phyloP scores from a whole-genome alignment of 768 basidiomycete species.

The Glaciozyma antarctica region DNA sequence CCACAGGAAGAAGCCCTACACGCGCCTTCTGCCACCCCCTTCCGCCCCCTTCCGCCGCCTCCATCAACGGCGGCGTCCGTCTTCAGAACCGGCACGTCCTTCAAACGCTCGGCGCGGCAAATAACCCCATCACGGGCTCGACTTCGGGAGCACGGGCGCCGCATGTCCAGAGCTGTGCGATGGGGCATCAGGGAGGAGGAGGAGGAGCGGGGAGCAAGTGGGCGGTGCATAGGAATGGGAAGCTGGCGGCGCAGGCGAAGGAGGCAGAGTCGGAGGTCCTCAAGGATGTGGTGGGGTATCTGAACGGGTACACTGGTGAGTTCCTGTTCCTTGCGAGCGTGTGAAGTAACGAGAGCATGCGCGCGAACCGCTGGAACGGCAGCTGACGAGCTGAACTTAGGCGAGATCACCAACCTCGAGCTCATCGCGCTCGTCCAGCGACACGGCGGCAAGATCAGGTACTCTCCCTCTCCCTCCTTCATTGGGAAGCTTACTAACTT shows the following conservation, averaged over 20 bases:
- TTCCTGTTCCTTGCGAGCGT: conserved; percentile 41
- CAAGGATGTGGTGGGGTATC: conserved; percentile 31
- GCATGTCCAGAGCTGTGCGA: conserved; percentile 53
- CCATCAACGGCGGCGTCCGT: too few relatives aligned
- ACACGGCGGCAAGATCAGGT: conserved; percentile 62
- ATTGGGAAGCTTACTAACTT: neutral
- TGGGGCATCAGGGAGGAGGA: conserved; percentile 61
- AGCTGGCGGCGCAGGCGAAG: conserved; percentile 47
- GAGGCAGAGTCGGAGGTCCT: conserved; percentile 36
- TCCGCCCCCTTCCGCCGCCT: too few relatives aligned
- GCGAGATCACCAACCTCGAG: conserved; percentile 65
- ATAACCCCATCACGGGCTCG: neutral
- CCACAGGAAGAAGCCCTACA: too few relatives aligned
- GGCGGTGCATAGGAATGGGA: conserved; percentile 41
- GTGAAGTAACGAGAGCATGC: conserved; percentile 39
- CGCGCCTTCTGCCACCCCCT: too few relatives aligned
- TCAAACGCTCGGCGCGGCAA: neutral
- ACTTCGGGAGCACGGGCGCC: conserved; percentile 28
- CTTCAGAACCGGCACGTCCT: too few relatives aligned
- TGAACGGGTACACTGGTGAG: conserved; percentile 45
- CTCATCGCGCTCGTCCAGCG: conserved; percentile 59
- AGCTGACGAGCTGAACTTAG: conserved; percentile 44
- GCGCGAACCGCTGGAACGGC: neutral
- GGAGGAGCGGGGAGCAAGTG: conserved; percentile 38
- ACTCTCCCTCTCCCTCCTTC: conserved; percentile 33